Base-by-base conservation (phyloP, 2,329 filamentous ascomycete species). In the Fusarium avenaceum region DNA sequence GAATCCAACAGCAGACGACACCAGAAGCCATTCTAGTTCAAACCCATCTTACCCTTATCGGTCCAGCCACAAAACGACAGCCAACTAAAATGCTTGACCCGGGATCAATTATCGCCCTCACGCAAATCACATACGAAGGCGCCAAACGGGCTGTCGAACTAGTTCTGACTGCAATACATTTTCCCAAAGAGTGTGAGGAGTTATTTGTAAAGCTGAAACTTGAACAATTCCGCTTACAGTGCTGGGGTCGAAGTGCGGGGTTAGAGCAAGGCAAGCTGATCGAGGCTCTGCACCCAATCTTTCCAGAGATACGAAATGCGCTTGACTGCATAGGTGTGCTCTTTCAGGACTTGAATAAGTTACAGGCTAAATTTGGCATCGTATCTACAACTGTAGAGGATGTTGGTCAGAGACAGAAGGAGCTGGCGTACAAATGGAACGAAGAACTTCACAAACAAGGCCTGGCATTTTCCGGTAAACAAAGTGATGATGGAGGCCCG, bases 161-260 rank as follows among this genome's bases (percentile, higher is more conserved):
- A 1, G 39, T 46, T 4, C 50, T 53, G 4, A 26, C 50, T 20
- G 50, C 50, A 0, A 24, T 53, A 4, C 50, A 53, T 13, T 53
- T 53, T 9, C 50, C 50, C 2, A 53, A 53, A 26, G 50, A 53
- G 3, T 53, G 50, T 0, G 39, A 53, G 4, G 50, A 46, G 4
- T 0, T 46, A 8, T 53, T 53, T 2, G 50, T 53, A 14, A 28
- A 53, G 26, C 20, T 53, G 4, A 53, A 53, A 19, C 39, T 53
- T 4, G 50, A 53, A 14, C 39, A 53, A 10, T 53, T 53, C 17
- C 50, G 50, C 9, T 17, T 53, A 4, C 50, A 46, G 15, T 53
- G 50, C 39, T 53, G 50, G 50, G 50, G 50, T 35, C 40, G 50
- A 26, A 53, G 50, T 47, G 50, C 50, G 40, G 40, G 50, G 28